A percentile compares a stretch with the other conserved stretches of the same genome.
Evolutionary conservation across 75 land plant genomes (phyloP).

Genomic region (Pinus taeda): DNA sequence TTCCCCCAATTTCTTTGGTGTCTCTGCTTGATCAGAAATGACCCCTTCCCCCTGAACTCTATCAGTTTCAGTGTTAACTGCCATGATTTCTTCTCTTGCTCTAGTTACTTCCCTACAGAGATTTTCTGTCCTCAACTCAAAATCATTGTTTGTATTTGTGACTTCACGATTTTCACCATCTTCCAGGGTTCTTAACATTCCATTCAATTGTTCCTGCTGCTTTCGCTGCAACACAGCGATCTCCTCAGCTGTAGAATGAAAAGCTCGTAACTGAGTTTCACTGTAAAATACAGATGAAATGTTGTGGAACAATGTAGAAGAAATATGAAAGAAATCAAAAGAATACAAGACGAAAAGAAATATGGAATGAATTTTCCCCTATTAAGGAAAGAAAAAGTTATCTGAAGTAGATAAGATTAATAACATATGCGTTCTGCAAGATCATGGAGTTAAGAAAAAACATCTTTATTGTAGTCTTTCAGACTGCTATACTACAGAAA

Average conservation of each 20-base stretch:
- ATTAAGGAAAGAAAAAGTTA: background rate
- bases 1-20: slow-evolving; percentile 14
- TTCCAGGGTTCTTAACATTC: slow-evolving; percentile 86
- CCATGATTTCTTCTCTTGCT: slow-evolving; percentile 9
- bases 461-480: background rate
- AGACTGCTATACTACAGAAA: background rate
- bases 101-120: slow-evolving; percentile 8
- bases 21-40: slow-evolving; percentile 22
- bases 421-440: background rate
- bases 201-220: slow-evolving; percentile 91
- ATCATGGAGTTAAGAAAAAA: background rate
- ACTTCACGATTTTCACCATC: slow-evolving; percentile 81
- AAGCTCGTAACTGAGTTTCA: slow-evolving; percentile 93
- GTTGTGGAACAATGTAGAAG: background rate
- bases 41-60: background rate
- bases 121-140: slow-evolving; percentile 18
- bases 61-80: slow-evolving; percentile 4
- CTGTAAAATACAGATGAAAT: slow-evolving; percentile 31
- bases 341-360: background rate
- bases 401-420: background rate
- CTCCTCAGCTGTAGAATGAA: slow-evolving; percentile 97
- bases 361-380: background rate
- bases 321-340: background rate
- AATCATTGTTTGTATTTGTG: slow-evolving; percentile 38
- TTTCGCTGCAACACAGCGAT: slow-evolving; percentile 77